phyloP scores from a whole-genome alignment of 106 monocot species.

The Posidonia australis region DNA sequence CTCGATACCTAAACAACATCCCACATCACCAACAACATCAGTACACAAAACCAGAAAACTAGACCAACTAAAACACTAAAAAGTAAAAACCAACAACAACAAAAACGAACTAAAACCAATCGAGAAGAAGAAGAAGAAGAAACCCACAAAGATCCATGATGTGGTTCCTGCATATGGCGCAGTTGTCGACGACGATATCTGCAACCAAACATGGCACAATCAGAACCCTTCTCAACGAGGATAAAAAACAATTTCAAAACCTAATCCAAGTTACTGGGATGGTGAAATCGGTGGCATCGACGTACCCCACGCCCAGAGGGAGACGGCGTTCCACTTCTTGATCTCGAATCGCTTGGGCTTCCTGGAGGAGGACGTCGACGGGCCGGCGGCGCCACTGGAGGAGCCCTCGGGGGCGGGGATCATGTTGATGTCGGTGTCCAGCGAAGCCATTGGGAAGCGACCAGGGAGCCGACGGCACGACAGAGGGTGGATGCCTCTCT shows the following conservation, averaged over 20 bases:
- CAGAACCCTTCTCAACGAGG: not conserved
- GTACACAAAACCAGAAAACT: too few species aligned
- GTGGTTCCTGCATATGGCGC: constrained; percentile 84
- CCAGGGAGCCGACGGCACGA: not conserved
- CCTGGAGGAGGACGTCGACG: constrained; percentile 23
- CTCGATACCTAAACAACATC: constrained; percentile 50
- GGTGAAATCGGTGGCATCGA: not conserved
- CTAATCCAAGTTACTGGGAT: constrained; percentile 4
- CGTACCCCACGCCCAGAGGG: constrained; percentile 93
- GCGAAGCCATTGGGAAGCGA: constrained; percentile 23
- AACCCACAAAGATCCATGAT: constrained; percentile 94
- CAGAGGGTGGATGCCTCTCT: too few species aligned
- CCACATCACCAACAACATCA: not conserved
- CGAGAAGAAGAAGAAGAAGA: not conserved
- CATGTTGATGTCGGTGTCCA: constrained; percentile 45
- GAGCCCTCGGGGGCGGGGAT: constrained; percentile 23
- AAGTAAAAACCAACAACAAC: too few species aligned
- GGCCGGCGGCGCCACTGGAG: constrained; percentile 7
- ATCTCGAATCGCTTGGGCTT: constrained; percentile 86
- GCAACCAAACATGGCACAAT: not conserved
- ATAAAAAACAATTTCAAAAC: not conserved
- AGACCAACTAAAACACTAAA: too few species aligned
- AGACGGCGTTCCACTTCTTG: constrained; percentile 95
- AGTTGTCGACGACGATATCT: constrained; percentile 76
- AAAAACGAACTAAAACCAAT: too few species aligned